phyloP scores from a whole-genome alignment of 2,329 filamentous ascomycete species.

The Westerdykella aurantiaca region DNA sequence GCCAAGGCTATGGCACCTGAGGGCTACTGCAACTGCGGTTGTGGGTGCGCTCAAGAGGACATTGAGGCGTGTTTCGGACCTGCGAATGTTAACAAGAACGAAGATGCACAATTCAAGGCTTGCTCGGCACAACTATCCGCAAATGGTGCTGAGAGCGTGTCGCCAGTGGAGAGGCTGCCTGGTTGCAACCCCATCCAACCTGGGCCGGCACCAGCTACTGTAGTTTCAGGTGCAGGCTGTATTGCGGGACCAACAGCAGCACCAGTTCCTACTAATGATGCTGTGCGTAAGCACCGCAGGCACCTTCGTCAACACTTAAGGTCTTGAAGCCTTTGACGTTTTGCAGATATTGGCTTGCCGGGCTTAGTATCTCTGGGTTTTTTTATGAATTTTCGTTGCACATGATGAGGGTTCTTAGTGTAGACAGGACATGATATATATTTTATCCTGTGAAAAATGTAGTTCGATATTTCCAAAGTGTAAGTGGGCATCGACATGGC shows the following conservation, averaged over 20 bases:
- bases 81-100: constrained; percentile 30
- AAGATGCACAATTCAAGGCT: constrained; percentile 20
- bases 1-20: constrained; percentile 29
- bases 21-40: constrained; percentile 35
- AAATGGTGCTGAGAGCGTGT: constrained; percentile 11
- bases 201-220: constrained; percentile 28
- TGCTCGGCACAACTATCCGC: constrained; percentile 19
- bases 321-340: no score
- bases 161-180: constrained; percentile 27
- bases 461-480: no score
- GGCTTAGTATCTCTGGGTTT: no score
- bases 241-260: constrained; percentile 4
- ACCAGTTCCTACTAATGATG: no score
- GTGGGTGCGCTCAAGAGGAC: constrained; percentile 30
- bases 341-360: no score
- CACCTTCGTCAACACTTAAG: no score
- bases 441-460: no score
- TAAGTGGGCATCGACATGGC: no score
- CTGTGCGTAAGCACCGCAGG: no score
- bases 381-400: no score
- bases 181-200: constrained; percentile 37
- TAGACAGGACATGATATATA: no score
- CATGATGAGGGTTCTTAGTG: no score
- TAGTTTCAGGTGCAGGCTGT: constrained; percentile 23
- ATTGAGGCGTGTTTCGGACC: constrained; percentile 35